Evolutionary conservation across 78 protist species (phyloP).

Genomic region (Protostelium mycophagum): DNA sequence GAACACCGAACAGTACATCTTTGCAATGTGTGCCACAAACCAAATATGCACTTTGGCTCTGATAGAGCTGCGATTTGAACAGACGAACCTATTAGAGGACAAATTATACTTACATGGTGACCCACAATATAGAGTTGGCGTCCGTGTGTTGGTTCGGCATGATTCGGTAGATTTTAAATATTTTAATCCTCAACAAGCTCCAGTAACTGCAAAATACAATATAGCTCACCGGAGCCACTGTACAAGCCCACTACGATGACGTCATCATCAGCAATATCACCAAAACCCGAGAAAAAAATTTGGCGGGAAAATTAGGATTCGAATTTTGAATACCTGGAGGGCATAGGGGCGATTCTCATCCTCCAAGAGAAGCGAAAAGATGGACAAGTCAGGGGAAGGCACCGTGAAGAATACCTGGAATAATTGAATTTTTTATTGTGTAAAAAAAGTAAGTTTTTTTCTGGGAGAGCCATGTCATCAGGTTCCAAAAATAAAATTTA

Average conservation of each 20-base stretch:
- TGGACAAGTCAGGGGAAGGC: neutral
- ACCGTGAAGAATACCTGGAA: neutral
- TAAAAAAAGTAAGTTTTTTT: too few relatives aligned
- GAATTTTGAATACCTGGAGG: neutral
- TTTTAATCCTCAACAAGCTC: neutral
- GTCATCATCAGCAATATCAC: neutral
- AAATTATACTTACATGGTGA: slow-evolving; percentile 3
- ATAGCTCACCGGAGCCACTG: neutral
- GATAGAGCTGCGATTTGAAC: too few relatives aligned
- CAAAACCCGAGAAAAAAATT: too few relatives aligned
- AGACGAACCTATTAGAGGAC: neutral
- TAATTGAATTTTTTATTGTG: too few relatives aligned
- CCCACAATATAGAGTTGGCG: slow-evolving; percentile 3
- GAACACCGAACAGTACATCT: too few relatives aligned
- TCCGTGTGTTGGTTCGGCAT: slow-evolving; percentile 2
- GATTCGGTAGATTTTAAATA: neutral
- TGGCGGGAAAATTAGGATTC: neutral
- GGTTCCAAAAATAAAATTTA: too few relatives aligned
- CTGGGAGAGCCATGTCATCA: too few relatives aligned
- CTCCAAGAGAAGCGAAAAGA: neutral
- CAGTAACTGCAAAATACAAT: slow-evolving; percentile 4
- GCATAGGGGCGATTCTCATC: neutral
- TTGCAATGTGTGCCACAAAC: too few relatives aligned
- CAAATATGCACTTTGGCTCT: too few relatives aligned
- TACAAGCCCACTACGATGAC: neutral